phyloP scores from a whole-genome alignment of 768 basidiomycete genomes.

The Russula lepida region DNA sequence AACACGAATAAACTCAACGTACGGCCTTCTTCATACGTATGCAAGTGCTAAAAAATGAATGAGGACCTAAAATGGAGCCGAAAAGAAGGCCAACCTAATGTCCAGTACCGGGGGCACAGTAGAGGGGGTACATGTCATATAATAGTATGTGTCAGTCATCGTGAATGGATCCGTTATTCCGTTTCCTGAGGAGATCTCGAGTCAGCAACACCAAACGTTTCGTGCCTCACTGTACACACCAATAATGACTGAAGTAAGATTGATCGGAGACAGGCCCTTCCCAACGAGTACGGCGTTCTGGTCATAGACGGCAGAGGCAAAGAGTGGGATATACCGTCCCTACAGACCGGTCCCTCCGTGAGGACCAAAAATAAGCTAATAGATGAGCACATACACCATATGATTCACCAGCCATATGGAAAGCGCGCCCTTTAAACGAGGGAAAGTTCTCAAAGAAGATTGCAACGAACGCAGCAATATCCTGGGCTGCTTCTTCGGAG shows the following conservation, averaged over 20 bases:
- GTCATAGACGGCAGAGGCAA: constrained; percentile 42
- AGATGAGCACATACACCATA: constrained; percentile 36
- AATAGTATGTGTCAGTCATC: constrained; percentile 37
- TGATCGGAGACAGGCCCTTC: constrained; percentile 43
- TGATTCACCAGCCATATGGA: constrained; percentile 39
- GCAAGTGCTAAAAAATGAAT: constrained; percentile 27
- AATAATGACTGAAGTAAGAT: constrained; percentile 42
- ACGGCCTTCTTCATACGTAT: constrained; percentile 39
- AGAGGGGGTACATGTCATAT: constrained; percentile 46
- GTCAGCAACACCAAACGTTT: neutral
- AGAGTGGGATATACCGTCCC: constrained; percentile 47
- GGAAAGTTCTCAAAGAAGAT: constrained; percentile 71
- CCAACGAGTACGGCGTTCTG: constrained; percentile 34
- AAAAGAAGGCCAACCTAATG: constrained; percentile 32
- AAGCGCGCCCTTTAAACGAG: constrained; percentile 54
- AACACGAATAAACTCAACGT: constrained; percentile 4
- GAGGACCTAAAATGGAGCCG: neutral
- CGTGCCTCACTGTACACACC: constrained; percentile 26
- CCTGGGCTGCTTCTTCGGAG: constrained; percentile 58
- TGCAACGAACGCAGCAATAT: constrained; percentile 61
- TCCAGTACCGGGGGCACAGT: constrained; percentile 40
- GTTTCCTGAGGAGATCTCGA: constrained; percentile 31
- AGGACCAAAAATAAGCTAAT: neutral
- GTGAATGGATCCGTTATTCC: constrained; percentile 35
- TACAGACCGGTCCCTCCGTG: constrained; percentile 17